Evolutionary conservation across 371 early-diverging fungal species (phyloP), one percentile per base, ranked within the genome.

Genomic region (Fennellomyces sp.): DNA sequence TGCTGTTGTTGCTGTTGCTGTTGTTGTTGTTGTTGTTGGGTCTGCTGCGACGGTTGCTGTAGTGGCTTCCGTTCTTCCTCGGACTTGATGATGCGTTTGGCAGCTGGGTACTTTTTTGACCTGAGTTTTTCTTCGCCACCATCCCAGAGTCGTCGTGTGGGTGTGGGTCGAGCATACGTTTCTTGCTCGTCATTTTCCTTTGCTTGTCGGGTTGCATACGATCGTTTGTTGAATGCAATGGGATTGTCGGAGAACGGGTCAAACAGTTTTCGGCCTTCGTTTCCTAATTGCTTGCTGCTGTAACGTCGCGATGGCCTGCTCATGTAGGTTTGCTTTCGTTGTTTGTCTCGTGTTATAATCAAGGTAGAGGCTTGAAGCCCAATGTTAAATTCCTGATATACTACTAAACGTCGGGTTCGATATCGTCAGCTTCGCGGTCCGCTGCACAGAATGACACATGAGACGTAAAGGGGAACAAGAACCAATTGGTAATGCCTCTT

Each of bases 231-330:
- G 33, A 78, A 78, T 6, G 61, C 65, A 6, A 78, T 67, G 13
- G 79, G 79, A 30, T 78, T 62, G 23, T 78, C 73, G 2, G 66
- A 62, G 28, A 64, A 57, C 38, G 79, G 79, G 42, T 78, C 64
- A 52, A 75, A 78, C 21, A 78, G 61, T 48, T 50, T 61, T 21
- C 61, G 61, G 6, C 48, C 58, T 26, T 59, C 51, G 38, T 51
- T 28, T 5, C 33, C 5, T 33, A 28, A 19, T 17, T 19, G 26
- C 28, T 54, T 54, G 7, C 36, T 54, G 26, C 28, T 35, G 17
- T 54, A 54, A 39, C 33, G 52, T 52, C 52, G 17, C 13, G 55
- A 39, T 36, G 39, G 31, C 39, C 55, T 54, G n/a, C 27, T 54
- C 35, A 50, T 50, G 15, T 10, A n/a, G 5, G 49, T 49, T 21